Evolutionary conservation across 208 protist species (phyloP).

Genomic region (Trypanosoma brucei): DNA sequence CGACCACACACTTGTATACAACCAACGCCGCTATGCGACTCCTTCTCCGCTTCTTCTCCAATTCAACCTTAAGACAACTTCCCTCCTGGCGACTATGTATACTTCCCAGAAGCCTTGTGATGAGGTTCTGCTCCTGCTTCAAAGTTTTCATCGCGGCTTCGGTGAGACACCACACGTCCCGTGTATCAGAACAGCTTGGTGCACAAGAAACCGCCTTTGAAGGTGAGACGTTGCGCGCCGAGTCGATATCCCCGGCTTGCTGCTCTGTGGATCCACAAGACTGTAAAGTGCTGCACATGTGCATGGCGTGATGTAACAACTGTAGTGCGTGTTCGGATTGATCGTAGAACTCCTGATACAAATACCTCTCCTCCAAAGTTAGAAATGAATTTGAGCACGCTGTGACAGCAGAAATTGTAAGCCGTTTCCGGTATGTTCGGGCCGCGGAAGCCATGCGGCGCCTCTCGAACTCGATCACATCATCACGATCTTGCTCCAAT

Average conservation of each 20-base stretch:
- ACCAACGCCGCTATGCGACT: slow-evolving; percentile 53
- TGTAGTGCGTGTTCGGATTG: slow-evolving; percentile 75
- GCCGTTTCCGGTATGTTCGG: slow-evolving; percentile 55
- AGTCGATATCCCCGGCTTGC: background rate
- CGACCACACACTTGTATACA: slow-evolving; percentile 76
- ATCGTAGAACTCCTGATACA: slow-evolving; percentile 85
- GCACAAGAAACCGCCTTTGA: background rate
- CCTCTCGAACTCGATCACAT: slow-evolving; percentile 64
- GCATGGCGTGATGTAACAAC: slow-evolving; percentile 55
- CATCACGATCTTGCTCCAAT: slow-evolving; percentile 62
- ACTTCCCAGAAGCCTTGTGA: slow-evolving; percentile 47
- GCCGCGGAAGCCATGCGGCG: slow-evolving; percentile 60
- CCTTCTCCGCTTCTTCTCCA: slow-evolving; percentile 35
- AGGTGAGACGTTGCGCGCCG: background rate
- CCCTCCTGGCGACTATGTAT: slow-evolving; percentile 47
- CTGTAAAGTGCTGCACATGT: slow-evolving; percentile 29
- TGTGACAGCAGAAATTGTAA: slow-evolving; percentile 49
- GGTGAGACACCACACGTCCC: slow-evolving; percentile 16
- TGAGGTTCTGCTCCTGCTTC: slow-evolving; percentile 53
- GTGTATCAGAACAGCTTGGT: background rate
- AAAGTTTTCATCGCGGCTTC: slow-evolving; percentile 46
- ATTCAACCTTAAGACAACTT: slow-evolving; percentile 36
- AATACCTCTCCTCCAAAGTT: slow-evolving; percentile 73
- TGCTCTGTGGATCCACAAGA: background rate
- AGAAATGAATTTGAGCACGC: slow-evolving; percentile 69